phyloP scores from a whole-genome alignment of 1,139 yeast genomes.

The Geotrichum klebahnii region DNA sequence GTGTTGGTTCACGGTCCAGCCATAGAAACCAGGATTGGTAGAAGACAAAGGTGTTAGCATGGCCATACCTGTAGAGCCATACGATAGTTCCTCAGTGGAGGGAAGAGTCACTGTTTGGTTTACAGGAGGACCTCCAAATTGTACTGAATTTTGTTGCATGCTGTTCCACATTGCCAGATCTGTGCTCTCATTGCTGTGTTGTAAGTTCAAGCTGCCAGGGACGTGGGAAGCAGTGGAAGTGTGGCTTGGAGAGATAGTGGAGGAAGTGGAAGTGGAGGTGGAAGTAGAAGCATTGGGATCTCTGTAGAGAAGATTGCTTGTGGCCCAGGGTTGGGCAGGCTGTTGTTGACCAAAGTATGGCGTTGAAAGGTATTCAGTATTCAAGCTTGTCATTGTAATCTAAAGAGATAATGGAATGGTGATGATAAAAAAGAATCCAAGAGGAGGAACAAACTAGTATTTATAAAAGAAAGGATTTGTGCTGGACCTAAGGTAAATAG shows the following conservation, averaged over 20 bases:
- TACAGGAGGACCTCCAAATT: conserved; percentile 4
- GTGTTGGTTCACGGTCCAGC: background rate
- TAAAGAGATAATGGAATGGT: background rate
- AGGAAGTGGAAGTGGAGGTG: background rate
- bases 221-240: background rate
- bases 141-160: background rate
- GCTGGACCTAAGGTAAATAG: background rate
- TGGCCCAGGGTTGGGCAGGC: conserved; percentile 1
- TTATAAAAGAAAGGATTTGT: background rate
- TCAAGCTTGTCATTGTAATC: conserved; percentile 1
- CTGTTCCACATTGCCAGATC: conserved; percentile 9
- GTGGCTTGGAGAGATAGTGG: background rate
- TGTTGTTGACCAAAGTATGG: conserved; percentile 14
- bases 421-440: background rate
- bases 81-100: background rate
- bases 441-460: background rate
- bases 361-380: conserved; percentile 13
- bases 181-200: conserved; percentile 1
- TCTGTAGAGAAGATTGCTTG: background rate
- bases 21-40: conserved; percentile 1
- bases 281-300: background rate
- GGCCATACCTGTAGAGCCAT: conserved; percentile 3
- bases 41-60: conserved; percentile 9
- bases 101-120: conserved; percentile 6
- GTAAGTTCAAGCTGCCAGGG: conserved; percentile 2